Base-by-base conservation (phyloP, 768 basidiomycete species). In the Leccinum longicurvipes region DNA sequence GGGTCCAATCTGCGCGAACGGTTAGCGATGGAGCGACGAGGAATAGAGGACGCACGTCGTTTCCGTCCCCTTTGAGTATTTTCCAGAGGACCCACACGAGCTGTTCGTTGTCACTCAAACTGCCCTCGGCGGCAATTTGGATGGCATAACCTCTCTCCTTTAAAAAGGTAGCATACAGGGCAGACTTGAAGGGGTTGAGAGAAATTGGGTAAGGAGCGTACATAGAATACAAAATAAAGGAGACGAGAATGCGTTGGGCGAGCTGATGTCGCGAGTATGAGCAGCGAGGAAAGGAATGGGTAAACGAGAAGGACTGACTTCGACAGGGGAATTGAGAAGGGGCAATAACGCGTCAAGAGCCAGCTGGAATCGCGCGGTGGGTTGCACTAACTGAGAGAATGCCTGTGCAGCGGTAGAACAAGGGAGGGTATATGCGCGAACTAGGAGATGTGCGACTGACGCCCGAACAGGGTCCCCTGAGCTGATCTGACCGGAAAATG, bases 61-160 rank as follows among this genome's bases (percentile, higher is more conserved):
- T 84, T 19, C 89, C 89, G 67, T 91, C 88, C 51, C 89, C 90
- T 68, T 83, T 88, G 53, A 91, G 73, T 54, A 91, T 87, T 73
- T 91, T 91, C 89, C 89, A 91, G 57, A 91, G 75, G 44, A 91
- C 89, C 88, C 89, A 91, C 36, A 91, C 86, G 48, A 91, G 74
- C 63, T 89, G 89, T 65, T 91, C 89, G 67, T 83, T 89, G 50
- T 78, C 76, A 54, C 82, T 77, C 56, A 77, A 77, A 25, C 80
- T 77, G 52, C 75, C 76, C 31, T 75, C 67, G 9, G 63, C 74
- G n/a, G 84, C 74, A 50, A 82, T 67, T 49, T 66, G 72, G 48
- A 80, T 73, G 21, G 89, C 87, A 63, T 76, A 74, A 62, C 83
- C 82, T 62, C 86, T 77, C 73, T 91, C 89, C 67, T 78, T 82